phyloP scores from a whole-genome alignment of 345 rosid species.

The Rhodomyrtus tomentosa region DNA sequence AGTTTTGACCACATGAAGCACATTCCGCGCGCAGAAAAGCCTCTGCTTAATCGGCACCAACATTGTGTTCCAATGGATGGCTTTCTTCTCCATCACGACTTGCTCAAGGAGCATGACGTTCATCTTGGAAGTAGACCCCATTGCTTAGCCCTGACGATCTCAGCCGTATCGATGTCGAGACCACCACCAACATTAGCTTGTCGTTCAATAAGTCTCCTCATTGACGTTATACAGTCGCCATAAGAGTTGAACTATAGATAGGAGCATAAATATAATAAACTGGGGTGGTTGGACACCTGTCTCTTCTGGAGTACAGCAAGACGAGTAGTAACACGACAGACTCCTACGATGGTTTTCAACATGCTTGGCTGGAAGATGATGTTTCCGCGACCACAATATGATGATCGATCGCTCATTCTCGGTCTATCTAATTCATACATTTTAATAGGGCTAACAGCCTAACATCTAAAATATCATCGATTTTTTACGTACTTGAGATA shows the following conservation, averaged over 20 bases:
- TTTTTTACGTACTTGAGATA: neutral
- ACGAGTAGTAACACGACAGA: neutral
- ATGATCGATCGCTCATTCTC: neutral
- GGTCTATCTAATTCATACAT: neutral
- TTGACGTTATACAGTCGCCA: neutral
- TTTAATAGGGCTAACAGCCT: neutral
- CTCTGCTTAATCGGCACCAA: neutral
- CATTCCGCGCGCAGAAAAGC: neutral
- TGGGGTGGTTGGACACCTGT: neutral
- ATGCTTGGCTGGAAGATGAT: neutral
- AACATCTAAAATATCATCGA: neutral
- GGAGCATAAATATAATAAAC: neutral
- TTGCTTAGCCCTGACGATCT: neutral
- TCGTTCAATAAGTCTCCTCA: neutral
- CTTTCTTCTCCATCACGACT: neutral
- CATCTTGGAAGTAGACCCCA: neutral
- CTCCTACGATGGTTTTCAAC: neutral
- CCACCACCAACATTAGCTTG: neutral
- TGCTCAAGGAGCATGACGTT: neutral
- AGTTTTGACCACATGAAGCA: neutral
- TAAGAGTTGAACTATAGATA: neutral
- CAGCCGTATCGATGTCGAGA: neutral
- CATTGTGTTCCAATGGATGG: neutral
- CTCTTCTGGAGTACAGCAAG: neutral
- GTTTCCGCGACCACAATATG: neutral